Conservation (phyloP, 257 asterid genomes). For the Pogostemon cablin region DNA sequence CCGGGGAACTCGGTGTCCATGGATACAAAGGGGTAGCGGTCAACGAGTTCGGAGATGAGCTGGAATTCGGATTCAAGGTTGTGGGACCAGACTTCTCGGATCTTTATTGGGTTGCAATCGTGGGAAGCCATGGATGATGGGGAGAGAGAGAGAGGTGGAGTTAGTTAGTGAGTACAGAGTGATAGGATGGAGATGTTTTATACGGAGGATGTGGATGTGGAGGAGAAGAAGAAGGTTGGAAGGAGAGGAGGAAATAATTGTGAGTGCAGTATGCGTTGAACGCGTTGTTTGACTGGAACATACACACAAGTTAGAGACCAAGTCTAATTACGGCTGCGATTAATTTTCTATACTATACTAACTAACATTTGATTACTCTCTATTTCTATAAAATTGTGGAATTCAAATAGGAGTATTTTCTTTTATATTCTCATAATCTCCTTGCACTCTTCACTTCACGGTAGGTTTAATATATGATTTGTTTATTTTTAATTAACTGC, state of each 20-base stretch:
- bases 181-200: slow-evolving; percentile 22
- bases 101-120: slow-evolving; percentile 29
- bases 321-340: no score
- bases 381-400: no score
- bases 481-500: no score
- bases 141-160: not conserved
- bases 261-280: not conserved
- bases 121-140: slow-evolving; percentile 31
- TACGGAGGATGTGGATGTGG: not conserved
- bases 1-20: slow-evolving; percentile 82
- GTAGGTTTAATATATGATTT: no score
- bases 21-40: slow-evolving; percentile 46
- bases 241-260: slow-evolving; percentile 27
- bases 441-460: no score
- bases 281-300: no score
- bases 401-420: no score
- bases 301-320: no score
- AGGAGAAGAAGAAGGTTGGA: slow-evolving; percentile 27
- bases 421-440: no score
- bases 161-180: slow-evolving; percentile 9
- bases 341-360: no score
- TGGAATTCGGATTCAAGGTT: slow-evolving; percentile 52
- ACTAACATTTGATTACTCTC: no score
- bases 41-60: slow-evolving; percentile 46
- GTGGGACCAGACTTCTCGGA: slow-evolving; percentile 55